Conservation (phyloP, 1,139 yeast genomes). For the Geotrichum restrictum region DNA sequence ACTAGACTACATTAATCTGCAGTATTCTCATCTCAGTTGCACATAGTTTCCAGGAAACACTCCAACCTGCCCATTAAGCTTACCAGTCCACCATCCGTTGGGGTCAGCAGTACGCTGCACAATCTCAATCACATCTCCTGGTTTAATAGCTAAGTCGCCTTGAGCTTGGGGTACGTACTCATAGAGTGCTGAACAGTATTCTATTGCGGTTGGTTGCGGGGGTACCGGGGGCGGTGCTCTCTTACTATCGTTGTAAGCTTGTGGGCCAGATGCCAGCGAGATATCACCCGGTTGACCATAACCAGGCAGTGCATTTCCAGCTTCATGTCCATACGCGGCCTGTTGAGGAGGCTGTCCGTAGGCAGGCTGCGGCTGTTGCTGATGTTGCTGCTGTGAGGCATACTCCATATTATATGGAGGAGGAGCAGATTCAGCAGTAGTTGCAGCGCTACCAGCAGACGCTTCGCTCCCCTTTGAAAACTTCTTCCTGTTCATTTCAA, state of each 20-base stretch:
- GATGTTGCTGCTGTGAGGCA: no score
- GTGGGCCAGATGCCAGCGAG: constrained; percentile 18
- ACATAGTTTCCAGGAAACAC: constrained; percentile 98
- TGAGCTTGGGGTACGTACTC: constrained; percentile 79
- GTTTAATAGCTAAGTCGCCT: constrained; percentile 82
- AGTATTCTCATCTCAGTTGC: constrained; percentile 43
- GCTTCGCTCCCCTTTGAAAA: constrained; percentile 56
- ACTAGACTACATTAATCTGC: neutral
- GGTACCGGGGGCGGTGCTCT: constrained; percentile 26
- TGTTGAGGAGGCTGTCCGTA: constrained; percentile 22
- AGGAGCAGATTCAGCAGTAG: constrained; percentile 62
- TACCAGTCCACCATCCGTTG: constrained; percentile 98
- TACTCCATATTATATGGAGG: constrained; percentile 26
- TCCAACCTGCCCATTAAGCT: constrained; percentile 77
- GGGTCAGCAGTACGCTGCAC: constrained; percentile 75
- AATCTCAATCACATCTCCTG: constrained; percentile 82
- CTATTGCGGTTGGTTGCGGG: constrained; percentile 42
- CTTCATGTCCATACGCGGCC: constrained; percentile 25
- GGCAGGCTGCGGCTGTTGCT: constrained; percentile 6
- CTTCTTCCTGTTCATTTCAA: constrained; percentile 75
- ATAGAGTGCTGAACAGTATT: constrained; percentile 71
- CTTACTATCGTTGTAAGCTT: constrained; percentile 22
- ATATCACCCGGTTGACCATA: constrained; percentile 17
- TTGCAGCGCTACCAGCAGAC: constrained; percentile 35
- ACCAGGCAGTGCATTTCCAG: constrained; percentile 12